Evolutionary conservation across 202 grass and related monocot genomes (phyloP).

Genomic region (Zizania palustris): DNA sequence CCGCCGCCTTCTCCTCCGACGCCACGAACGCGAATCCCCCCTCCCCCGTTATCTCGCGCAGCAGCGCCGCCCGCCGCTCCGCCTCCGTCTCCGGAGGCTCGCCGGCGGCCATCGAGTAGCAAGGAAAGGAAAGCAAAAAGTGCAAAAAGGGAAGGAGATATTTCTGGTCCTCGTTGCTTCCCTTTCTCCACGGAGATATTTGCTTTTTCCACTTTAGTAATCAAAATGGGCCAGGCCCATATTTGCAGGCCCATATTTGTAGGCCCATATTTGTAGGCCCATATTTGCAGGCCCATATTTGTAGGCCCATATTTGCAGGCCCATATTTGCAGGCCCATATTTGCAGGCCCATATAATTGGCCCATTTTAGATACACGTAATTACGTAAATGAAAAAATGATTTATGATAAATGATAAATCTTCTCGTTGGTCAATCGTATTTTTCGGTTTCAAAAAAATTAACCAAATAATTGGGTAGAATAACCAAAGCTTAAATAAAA

Average conservation of each 20-base stretch:
- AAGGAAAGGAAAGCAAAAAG: not conserved
- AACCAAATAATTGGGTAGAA: too few species aligned
- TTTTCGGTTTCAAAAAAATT: too few species aligned
- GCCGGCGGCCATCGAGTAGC: slow-evolving; percentile 36
- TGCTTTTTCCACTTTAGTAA: not conserved
- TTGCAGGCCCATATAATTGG: too few species aligned
- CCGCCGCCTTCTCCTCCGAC: slow-evolving; percentile 71
- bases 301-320: too few species aligned
- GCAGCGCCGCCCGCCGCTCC: slow-evolving; percentile 48
- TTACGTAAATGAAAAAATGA: too few species aligned
- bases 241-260: not conserved
- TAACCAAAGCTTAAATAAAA: too few species aligned
- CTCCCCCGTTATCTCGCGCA: slow-evolving; percentile 67
- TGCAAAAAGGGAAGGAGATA: slow-evolving; percentile 50
- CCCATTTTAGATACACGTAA: too few species aligned
- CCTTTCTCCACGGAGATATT: slow-evolving; percentile 26
- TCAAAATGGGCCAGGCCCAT: not conserved
- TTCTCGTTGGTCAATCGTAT: too few species aligned
- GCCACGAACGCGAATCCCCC: slow-evolving; percentile 87
- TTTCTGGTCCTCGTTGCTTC: slow-evolving; percentile 37
- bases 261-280: too few species aligned
- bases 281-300: too few species aligned
- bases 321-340: too few species aligned
- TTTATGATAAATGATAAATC: too few species aligned
- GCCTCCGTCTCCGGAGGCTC: slow-evolving; percentile 29